A percentile compares a stretch with the other conserved stretches of the same genome.
Evolutionary conservation across 2,329 filamentous ascomycete genomes (phyloP).

Genomic region (Acarospora socialis): DNA sequence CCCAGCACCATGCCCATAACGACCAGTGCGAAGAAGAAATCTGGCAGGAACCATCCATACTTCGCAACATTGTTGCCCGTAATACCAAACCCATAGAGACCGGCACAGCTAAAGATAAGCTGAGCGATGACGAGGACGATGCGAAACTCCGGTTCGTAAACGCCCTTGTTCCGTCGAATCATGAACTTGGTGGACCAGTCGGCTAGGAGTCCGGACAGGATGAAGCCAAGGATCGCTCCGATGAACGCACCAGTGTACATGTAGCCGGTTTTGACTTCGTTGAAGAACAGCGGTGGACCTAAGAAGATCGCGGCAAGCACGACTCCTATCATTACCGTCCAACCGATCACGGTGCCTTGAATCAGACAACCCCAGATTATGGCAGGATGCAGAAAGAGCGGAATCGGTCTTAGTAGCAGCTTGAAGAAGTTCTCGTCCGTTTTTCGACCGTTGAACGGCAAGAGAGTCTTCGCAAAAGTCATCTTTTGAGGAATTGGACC

Average conservation of each 20-base stretch:
- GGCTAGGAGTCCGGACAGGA: conserved; percentile 57
- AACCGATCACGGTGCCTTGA: conserved; percentile 83
- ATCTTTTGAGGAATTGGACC: conserved; percentile 30
- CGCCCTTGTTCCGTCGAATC: conserved; percentile 60
- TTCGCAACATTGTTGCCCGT: conserved; percentile 46
- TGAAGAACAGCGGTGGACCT: conserved; percentile 66
- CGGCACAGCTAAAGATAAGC: conserved; percentile 60
- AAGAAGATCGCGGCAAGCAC: conserved; percentile 72
- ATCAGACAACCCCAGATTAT: conserved; percentile 71
- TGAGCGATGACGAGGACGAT: conserved; percentile 72
- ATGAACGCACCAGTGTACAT: conserved; percentile 76
- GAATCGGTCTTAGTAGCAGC: conserved; percentile 58
- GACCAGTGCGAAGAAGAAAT: conserved; percentile 71
- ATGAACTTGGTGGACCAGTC: conserved; percentile 58
- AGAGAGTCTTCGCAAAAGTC: conserved; percentile 46
- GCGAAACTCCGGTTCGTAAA: conserved; percentile 86
- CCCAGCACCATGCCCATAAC: conserved; percentile 87
- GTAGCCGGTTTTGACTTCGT: conserved; percentile 69
- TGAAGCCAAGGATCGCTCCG: conserved; percentile 64
- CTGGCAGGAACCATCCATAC: conserved; percentile 59
- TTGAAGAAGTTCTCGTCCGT: conserved; percentile 59
- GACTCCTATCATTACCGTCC: conserved; percentile 86
- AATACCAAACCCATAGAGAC: conserved; percentile 73
- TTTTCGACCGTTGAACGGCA: conserved; percentile 68
- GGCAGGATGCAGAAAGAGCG: conserved; percentile 69